Percentiles rank a stretch among this genome's conserved stretches.
phyloP scores from a whole-genome alignment of 1,284 basidiomycete genomes.

The Leucoagaricus sp. region DNA sequence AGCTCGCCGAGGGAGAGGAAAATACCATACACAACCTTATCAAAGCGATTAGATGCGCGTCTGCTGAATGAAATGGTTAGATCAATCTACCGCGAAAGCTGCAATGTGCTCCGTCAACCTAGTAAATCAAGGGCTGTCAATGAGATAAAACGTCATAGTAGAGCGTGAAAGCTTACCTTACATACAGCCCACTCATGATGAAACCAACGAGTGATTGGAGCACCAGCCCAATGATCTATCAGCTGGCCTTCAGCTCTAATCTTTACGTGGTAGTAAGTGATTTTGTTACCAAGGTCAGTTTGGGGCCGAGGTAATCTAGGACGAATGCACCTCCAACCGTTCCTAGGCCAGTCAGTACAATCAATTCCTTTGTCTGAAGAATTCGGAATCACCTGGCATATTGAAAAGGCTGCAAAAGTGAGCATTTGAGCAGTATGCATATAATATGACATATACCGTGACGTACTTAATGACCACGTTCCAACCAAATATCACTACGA shows the following conservation, averaged over 20 bases:
- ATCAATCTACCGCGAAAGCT: slow-evolving; percentile 67
- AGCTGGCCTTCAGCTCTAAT: neutral
- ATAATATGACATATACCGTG: neutral
- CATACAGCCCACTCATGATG: slow-evolving; percentile 83
- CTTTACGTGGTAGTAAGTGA: neutral
- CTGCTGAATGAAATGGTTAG: neutral
- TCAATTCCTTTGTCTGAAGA: neutral
- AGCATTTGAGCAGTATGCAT: neutral
- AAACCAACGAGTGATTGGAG: slow-evolving; percentile 76
- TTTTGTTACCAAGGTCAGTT: slow-evolving; percentile 67
- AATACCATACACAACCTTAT: slow-evolving; percentile 81
- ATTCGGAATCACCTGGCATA: slow-evolving; percentile 48
- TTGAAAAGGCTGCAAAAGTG: slow-evolving; percentile 65
- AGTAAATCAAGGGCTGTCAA: neutral
- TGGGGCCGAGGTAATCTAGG: slow-evolving; percentile 75
- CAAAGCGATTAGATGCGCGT: neutral
- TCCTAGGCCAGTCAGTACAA: slow-evolving; percentile 36
- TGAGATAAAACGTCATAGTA: too few relatives aligned
- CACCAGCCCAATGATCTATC: slow-evolving; percentile 68
- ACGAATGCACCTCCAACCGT: slow-evolving; percentile 78
- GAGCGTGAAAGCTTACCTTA: slow-evolving; percentile 30
- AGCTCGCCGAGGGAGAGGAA: slow-evolving; percentile 88
- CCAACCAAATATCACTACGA: slow-evolving; percentile 75
- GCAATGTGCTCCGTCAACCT: slow-evolving; percentile 66
- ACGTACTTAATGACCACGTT: slow-evolving; percentile 75